These are phyloP conservation scores for Neurospora sp. DNA, from an alignment of 495 filamentous ascomycete species.

Conservation along the genomic window DNA sequence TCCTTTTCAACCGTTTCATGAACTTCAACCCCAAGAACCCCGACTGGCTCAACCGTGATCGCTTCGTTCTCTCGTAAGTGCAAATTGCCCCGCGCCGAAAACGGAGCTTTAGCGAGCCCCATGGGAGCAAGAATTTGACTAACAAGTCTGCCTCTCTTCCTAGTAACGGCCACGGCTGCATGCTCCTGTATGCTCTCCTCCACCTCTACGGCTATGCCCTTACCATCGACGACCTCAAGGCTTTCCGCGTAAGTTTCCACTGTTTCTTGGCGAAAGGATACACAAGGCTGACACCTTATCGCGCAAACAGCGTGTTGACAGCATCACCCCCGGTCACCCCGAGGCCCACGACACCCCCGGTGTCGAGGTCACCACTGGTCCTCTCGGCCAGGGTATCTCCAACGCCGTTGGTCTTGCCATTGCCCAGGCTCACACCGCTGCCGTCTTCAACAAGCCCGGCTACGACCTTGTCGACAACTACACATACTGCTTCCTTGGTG, in stretches of 20 bases:
- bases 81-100: neutral
- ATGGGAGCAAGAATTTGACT: neutral
- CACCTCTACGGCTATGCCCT: slow-evolving; percentile 90
- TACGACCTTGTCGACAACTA: slow-evolving; percentile 90
- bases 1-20: slow-evolving; percentile 99
- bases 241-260: slow-evolving; percentile 69
- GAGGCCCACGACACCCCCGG: slow-evolving; percentile 94
- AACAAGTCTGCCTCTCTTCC: neutral
- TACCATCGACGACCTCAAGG: slow-evolving; percentile 82
- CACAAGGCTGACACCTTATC: slow-evolving; percentile 9
- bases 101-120: neutral
- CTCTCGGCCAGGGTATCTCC: slow-evolving; percentile 88
- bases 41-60: slow-evolving; percentile 90
- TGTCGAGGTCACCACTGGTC: slow-evolving; percentile 95
- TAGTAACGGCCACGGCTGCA: slow-evolving; percentile 97
- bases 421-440: slow-evolving; percentile 82
- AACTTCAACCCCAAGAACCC: slow-evolving; percentile 99
- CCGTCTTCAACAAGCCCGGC: slow-evolving; percentile 92
- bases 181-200: slow-evolving; percentile 97
- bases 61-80: slow-evolving; percentile 97
- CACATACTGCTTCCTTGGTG: slow-evolving; percentile 93
- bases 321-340: slow-evolving; percentile 93
- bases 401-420: slow-evolving; percentile 97
- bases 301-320: slow-evolving; percentile 57
- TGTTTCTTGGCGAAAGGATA: neutral